A percentile compares a stretch with the other conserved stretches of the same genome.
Evolutionary conservation across 1,139 yeast genomes (phyloP).

Genomic region (Hansenula sp.): DNA sequence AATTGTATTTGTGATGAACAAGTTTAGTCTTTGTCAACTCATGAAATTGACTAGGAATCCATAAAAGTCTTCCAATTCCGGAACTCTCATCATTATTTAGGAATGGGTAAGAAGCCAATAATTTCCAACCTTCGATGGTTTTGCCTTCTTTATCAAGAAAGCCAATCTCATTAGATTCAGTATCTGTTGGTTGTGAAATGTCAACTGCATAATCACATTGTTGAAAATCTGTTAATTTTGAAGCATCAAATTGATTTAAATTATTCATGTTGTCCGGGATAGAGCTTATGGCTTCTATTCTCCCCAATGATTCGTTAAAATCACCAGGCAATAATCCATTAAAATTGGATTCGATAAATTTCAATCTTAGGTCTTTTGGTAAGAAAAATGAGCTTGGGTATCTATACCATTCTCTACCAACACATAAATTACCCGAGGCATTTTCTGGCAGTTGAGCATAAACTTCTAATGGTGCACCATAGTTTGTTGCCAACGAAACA

Average conservation of each 20-base stretch:
- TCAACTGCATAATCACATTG: conserved; percentile 62
- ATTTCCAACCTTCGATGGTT: conserved; percentile 35
- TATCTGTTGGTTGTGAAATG: conserved; percentile 35
- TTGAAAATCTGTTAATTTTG: conserved; percentile 41
- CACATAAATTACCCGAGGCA: conserved; percentile 56
- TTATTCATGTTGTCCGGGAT: conserved; percentile 72
- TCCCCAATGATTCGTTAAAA: conserved; percentile 36
- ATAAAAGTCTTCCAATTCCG: conserved; percentile 45
- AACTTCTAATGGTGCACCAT: conserved; percentile 55
- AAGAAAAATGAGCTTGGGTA: conserved; percentile 85
- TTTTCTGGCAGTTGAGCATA: conserved; percentile 30
- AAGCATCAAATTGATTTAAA: conserved; percentile 52
- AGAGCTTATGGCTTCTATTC: conserved; percentile 31
- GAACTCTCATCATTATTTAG: conserved; percentile 44
- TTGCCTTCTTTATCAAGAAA: conserved; percentile 9
- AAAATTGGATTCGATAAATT: conserved; percentile 74
- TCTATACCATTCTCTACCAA: conserved; percentile 95
- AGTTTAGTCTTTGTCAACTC: conserved; percentile 28
- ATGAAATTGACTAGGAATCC: conserved; percentile 36
- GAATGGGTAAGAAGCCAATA: conserved; percentile 39
- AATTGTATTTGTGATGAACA: conserved; percentile 43
- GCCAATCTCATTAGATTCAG: conserved; percentile 30
- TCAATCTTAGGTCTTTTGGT: conserved; percentile 54
- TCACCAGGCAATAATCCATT: conserved; percentile 89
- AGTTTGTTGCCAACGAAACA: conserved; percentile 49